phyloP scores from a whole-genome alignment of 768 basidiomycete species.

The Amanita brunnescens region DNA sequence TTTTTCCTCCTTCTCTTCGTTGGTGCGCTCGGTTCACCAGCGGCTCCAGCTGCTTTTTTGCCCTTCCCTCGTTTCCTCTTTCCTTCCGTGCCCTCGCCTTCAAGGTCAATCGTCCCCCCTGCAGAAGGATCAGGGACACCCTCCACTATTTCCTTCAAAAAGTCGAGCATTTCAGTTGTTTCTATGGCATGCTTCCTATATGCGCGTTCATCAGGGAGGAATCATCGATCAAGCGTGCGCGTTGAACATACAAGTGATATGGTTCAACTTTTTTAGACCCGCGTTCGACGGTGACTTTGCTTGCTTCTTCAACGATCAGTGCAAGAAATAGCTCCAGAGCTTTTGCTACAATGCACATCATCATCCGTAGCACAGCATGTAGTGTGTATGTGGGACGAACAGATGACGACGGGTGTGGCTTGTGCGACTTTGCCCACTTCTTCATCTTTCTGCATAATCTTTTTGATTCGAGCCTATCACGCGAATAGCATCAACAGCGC shows the following conservation, averaged over 20 bases:
- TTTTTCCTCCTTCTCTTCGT: slow-evolving; percentile 46
- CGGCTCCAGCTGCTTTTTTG: slow-evolving; percentile 34
- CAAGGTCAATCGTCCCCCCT: slow-evolving; percentile 70
- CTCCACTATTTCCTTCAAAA: slow-evolving; percentile 87
- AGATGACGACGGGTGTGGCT: slow-evolving; percentile 93
- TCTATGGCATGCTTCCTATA: slow-evolving; percentile 87
- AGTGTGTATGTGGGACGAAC: slow-evolving; percentile 39
- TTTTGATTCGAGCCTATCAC: slow-evolving; percentile 88
- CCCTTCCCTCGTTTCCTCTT: slow-evolving; percentile 56
- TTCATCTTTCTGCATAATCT: slow-evolving; percentile 99
- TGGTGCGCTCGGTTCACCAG: slow-evolving; percentile 19
- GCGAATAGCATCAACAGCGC: not conserved
- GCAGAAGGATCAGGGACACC: slow-evolving; percentile 80
- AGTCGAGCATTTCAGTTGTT: slow-evolving; percentile 83
- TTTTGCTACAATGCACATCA: slow-evolving; percentile 54
- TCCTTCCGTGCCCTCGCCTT: slow-evolving; percentile 45
- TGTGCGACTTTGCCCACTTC: slow-evolving; percentile 98
- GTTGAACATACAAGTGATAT: slow-evolving; percentile 76
- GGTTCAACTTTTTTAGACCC: slow-evolving; percentile 86
- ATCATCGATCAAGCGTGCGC: not conserved
- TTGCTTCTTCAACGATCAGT: slow-evolving; percentile 73
- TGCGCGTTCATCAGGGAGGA: not conserved
- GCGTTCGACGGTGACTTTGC: slow-evolving; percentile 68
- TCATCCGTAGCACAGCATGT: not conserved
- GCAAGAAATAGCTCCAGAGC: slow-evolving; percentile 88